Conservation (phyloP, 345 rosid species). For the Pistacia integerrima region DNA sequence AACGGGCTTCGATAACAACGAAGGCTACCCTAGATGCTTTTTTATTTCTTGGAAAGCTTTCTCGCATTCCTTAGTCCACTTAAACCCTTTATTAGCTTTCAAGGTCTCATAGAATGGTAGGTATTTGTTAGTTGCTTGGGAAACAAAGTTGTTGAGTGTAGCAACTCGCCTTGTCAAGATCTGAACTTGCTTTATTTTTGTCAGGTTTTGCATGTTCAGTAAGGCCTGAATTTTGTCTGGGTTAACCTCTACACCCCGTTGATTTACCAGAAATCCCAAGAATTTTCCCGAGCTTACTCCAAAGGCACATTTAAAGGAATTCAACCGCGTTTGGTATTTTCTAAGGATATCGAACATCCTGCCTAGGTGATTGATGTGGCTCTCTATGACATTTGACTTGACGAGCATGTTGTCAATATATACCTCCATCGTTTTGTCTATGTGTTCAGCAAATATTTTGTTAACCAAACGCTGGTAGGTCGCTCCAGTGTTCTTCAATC, state of each 20-base stretch:
- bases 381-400: too few relatives aligned
- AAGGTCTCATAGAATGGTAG: not conserved
- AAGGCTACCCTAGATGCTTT: not conserved
- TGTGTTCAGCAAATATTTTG: too few relatives aligned
- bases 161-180: too few relatives aligned
- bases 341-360: too few relatives aligned
- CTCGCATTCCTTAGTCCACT: not conserved
- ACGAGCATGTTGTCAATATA: too few relatives aligned
- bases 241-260: not conserved
- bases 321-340: not conserved
- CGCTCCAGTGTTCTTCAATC: too few relatives aligned
- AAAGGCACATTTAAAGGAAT: not conserved
- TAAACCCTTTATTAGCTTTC: not conserved
- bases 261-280: not conserved
- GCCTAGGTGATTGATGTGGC: too few relatives aligned
- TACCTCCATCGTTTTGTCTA: too few relatives aligned
- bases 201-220: not conserved
- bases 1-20: not conserved
- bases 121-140: not conserved
- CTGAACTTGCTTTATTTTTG: not conserved
- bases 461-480: too few relatives aligned
- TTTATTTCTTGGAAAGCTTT: not conserved
- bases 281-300: not conserved
- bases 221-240: not conserved
- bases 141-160: not conserved